Evolutionary conservation across 768 basidiomycete genomes (phyloP), one percentile per base, ranked within the genome.

Genomic region (Mycena albidolilacea): DNA sequence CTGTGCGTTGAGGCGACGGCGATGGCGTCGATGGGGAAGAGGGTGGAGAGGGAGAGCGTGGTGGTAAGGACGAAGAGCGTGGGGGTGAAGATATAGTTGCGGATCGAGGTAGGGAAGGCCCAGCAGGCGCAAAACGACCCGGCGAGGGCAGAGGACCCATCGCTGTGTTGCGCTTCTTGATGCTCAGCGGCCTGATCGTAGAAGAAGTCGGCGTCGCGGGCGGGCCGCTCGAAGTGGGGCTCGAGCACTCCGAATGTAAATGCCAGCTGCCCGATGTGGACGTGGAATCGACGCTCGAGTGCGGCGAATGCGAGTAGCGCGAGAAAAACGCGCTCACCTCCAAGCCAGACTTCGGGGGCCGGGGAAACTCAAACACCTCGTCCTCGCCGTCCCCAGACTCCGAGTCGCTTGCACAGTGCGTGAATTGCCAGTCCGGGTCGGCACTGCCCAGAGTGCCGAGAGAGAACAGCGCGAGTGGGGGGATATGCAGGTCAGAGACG

Each of bases 401-500:
- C 0, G 62, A 64, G 41, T 64, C 63, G 4, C 14, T 35, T 21
- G 50, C 48, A 5, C 23, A 38, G 48, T 64, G 48, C 30, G 48
- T 37, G 37, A 38, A 37, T 7, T 35, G 43, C 48, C 23, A 52
- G 63, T 14, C 48, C 43, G 21, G 14, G 37, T 19, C n/a, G 5
- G n/a, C 30, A 0, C 30, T 30, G 30, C 30, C 14, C 19, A 7
- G 6, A 11, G 43, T 19, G 35, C 35, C 43, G 44, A 43, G 50
- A n/a, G 70, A 38, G 39, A 71, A 71, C 5, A 61, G 41, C 11
- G 38, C 37, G 19, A 54, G n/a, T 9, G 64, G 55, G 5, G 69
- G 61, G 48, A 74, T 70, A 14, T 39, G 50, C 38, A 74, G 73
- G 48, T 74, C 69, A 8, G 73, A 74, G 48, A 74, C 69, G 30